Evolutionary conservation across 768 basidiomycete species (phyloP), one percentile per base, ranked within the genome.

Genomic region (Sistotremastrum suecicum): DNA sequence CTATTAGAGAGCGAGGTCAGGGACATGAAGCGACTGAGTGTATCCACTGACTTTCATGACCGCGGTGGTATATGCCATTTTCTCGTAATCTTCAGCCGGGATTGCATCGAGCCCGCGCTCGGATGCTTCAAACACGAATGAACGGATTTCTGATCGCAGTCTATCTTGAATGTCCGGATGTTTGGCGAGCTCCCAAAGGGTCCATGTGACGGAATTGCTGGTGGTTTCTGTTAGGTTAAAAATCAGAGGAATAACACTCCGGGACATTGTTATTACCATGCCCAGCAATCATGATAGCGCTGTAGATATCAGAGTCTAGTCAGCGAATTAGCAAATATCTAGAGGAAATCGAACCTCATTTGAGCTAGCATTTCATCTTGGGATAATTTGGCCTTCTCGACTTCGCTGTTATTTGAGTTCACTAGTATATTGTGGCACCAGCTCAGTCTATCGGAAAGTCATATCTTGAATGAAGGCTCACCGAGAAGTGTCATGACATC

Each of bases 401-500:
- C 46, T 34, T 43, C 50, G 4, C 53, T 50, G n/a, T 45, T 44
- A 40, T 58, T 58, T 9, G 57, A 51, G 32, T 57, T 53, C 12
- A 57, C 57, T 51, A 44, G 28, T 39, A 42, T 20, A 46, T 37
- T 28, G 37, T 38, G 34, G 11, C 12, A 4, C 4, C 41, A 29
- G 10, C 34, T 41, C 5, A 5, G 8, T 33, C 8, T 41, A 31
- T 38, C 37, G 12, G 34, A 32, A 30, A 39, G 34, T 31, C 20
- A 6, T 34, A 0, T 10, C 7, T 6, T 10, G 11, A 45, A 46
- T 39, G 20, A 37, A 30, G 33, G 30, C 63, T 44, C 48, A 75
- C 77, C 71, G 7, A 79, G 61, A n/a, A 77, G 60, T 46, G 74
- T 75, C 50, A 79, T 59, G 29, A 76, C 64, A 53, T 79, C 77